A percentile compares a stretch with the other conserved stretches of the same genome.
phyloP scores from a whole-genome alignment of 2,329 filamentous ascomycete species.

The Ophiosphaerella korrae region DNA sequence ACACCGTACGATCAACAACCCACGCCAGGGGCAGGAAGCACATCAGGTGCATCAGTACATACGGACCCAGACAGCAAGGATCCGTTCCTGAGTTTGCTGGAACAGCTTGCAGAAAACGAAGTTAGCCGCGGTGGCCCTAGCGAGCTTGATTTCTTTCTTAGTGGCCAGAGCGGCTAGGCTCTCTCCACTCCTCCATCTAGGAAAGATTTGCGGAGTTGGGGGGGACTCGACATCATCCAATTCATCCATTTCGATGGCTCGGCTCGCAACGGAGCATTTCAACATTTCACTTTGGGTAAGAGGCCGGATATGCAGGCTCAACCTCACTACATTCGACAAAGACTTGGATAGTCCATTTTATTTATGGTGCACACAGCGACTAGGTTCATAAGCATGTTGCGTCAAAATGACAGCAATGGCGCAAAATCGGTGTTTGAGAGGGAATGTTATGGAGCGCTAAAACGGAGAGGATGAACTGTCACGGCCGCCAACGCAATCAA shows the following conservation, averaged over 20 bases:
- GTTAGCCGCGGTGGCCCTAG: conserved; percentile 69
- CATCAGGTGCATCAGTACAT: conserved; percentile 46
- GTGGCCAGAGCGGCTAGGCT: conserved; percentile 36
- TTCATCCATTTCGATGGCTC: not conserved
- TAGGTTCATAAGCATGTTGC: too few species aligned
- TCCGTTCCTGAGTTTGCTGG: conserved; percentile 77
- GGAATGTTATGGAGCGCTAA: conserved; percentile 8
- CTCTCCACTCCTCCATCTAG: conserved; percentile 2
- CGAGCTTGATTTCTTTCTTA: conserved; percentile 79
- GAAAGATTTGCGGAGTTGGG: not conserved
- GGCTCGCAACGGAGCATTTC: not conserved
- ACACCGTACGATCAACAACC: conserved; percentile 50
- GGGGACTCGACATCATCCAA: not conserved
- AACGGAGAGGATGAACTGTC: conserved; percentile 14
- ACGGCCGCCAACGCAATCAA: conserved; percentile 15
- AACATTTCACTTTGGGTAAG: conserved; percentile 2
- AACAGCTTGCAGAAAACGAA: conserved; percentile 84
- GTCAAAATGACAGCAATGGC: conserved; percentile 8
- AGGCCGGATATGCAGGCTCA: not conserved
- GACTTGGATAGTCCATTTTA: conserved; percentile 14
- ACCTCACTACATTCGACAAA: conserved; percentile 11
- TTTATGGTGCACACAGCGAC: not conserved
- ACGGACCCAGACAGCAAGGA: conserved; percentile 68
- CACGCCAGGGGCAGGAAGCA: conserved; percentile 53
- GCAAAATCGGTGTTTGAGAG: conserved; percentile 9